These are phyloP conservation scores for Aspergillus ellipticus DNA, from an alignment of 495 filamentous ascomycete species.

Conservation along the genomic window DNA sequence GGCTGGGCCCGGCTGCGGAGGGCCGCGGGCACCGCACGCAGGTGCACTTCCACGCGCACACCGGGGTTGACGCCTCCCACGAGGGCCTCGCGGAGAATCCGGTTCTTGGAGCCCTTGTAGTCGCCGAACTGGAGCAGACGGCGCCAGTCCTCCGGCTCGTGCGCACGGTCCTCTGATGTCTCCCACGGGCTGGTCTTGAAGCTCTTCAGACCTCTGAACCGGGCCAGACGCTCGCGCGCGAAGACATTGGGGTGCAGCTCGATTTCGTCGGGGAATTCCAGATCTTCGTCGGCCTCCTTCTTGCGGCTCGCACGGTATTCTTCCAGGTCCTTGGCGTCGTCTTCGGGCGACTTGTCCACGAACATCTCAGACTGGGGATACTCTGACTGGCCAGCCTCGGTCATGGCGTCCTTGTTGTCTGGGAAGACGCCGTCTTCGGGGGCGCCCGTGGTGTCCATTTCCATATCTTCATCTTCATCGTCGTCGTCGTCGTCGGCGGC, in stretches of 20 bases:
- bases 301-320: conserved; percentile 73
- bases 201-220: conserved; percentile 88
- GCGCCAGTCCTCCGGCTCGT: conserved; percentile 86
- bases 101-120: conserved; percentile 75
- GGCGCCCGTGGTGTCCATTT: conserved; percentile 46
- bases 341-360: conserved; percentile 78
- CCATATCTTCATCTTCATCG: conserved; percentile 50
- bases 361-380: conserved; percentile 91
- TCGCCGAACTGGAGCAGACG: conserved; percentile 78
- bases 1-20: conserved; percentile 58
- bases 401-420: conserved; percentile 61
- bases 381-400: conserved; percentile 77
- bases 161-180: conserved; percentile 74
- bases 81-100: conserved; percentile 72
- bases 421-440: conserved; percentile 80
- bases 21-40: conserved; percentile 65
- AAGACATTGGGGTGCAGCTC: conserved; percentile 85
- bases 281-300: conserved; percentile 78
- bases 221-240: conserved; percentile 76
- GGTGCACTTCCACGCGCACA: conserved; percentile 72
- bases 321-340: conserved; percentile 74
- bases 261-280: conserved; percentile 96
- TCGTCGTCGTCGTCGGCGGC: conserved; percentile 77
- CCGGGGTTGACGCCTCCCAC: conserved; percentile 82
- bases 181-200: conserved; percentile 84